Evolutionary conservation across 2,329 filamentous ascomycete genomes (phyloP), one percentile per base, ranked within the genome.

Genomic region (Bipolaris sorokiniana): DNA sequence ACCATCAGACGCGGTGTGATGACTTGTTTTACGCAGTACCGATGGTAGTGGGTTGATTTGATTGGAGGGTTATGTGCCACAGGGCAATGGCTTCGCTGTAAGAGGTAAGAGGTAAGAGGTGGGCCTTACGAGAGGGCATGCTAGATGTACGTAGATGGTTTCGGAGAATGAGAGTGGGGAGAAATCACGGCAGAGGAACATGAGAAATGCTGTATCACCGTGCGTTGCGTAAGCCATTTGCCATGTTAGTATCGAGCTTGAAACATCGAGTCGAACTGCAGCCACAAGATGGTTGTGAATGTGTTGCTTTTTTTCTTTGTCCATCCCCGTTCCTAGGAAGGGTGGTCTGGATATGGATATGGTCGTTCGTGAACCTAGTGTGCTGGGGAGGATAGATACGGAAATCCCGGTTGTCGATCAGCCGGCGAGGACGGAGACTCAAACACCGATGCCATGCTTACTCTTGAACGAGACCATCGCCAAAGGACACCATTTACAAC

Each of bases 91-190:
- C 28, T 31, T 31, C 10, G 28, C 28, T 31, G 28, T 31, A 31
- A 13, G 28, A 31, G 28, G 28, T 31, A 31, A 13, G 28, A 31
- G 28, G 28, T 13, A 31, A 31, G 28, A 31, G 10, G 28, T 10
- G 28, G 28, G 28, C 28, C 4, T 31, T 31, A 10, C 10, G 28
- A 31, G 28, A 26, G 9, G 7, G 38, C 38, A 23, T 41, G 37
- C 33, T 40, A n/a, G 54, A 28, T 41, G 40, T 42, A 18, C 47
- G 54, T 40, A 41, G 38, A 36, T 47, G 40, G 44, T 45, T 63
- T 63, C 63, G 63, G 63, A 60, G 51, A 65, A 65, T 62, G 46
- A 37, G 36, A 51, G 63, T 62, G 63, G 63, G 63, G 63, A 59
- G 62, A 54, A 65, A 59, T 55, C 58, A 47, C 63, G 63, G 61